These are phyloP conservation scores for Ceriops zippeliana DNA, from an alignment of 345 rosid species.

Conservation along the genomic window DNA sequence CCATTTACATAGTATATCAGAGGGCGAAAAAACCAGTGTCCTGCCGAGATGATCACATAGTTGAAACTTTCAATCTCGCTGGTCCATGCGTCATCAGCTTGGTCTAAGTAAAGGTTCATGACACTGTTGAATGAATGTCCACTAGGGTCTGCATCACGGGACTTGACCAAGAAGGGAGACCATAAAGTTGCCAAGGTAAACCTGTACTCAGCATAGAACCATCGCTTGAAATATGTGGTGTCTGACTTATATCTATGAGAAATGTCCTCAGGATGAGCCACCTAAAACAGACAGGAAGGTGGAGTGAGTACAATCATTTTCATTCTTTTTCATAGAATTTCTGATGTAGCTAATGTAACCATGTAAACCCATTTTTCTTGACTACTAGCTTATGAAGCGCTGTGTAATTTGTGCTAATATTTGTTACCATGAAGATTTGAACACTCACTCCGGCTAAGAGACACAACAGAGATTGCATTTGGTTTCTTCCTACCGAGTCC, in stretches of 20 bases:
- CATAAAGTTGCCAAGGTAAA: slow-evolving; percentile 46
- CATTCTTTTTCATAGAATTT: background rate
- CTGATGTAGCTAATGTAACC: background rate
- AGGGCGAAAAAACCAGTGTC: slow-evolving; percentile 62
- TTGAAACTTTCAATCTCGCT: slow-evolving; percentile 36
- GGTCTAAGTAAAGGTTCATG: slow-evolving; percentile 46
- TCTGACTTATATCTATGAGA: slow-evolving; percentile 16
- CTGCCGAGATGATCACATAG: slow-evolving; percentile 48
- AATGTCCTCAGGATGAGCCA: slow-evolving; percentile 19
- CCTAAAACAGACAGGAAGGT: slow-evolving; percentile 15
- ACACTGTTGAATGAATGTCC: slow-evolving; percentile 38
- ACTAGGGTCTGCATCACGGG: slow-evolving; percentile 37
- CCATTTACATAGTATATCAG: slow-evolving; percentile 33
- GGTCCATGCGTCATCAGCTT: slow-evolving; percentile 47
- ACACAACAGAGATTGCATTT: slow-evolving; percentile 45
- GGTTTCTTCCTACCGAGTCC: slow-evolving; percentile 43
- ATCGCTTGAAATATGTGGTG: slow-evolving; percentile 23
- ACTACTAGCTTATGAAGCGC: no score
- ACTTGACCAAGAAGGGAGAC: slow-evolving; percentile 53
- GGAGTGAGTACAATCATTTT: background rate
- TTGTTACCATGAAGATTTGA: background rate
- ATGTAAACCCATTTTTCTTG: no score
- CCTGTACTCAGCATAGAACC: slow-evolving; percentile 23
- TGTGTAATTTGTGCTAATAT: background rate
- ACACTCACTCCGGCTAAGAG: slow-evolving; percentile 36